Percentiles rank a stretch among this genome's conserved stretches.
Evolutionary conservation across 177 flowering plant species (phyloP).

Genomic region (Vitis hybrid): DNA sequence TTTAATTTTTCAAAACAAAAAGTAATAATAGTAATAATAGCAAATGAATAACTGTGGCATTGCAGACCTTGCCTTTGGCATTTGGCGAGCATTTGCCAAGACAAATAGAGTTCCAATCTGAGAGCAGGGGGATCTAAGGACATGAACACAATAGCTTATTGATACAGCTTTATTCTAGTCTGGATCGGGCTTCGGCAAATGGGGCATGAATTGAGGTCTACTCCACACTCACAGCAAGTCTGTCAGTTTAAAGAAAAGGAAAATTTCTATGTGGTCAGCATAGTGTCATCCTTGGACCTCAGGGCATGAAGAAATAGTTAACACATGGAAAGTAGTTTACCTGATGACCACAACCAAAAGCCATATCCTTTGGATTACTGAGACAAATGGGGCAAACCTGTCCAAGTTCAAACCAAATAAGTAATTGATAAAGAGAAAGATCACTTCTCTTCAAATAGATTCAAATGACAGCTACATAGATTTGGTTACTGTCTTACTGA

Average conservation of each 20-base stretch:
- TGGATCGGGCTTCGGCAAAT: slow-evolving; percentile 32
- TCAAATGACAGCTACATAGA: too few species aligned
- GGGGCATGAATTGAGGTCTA: slow-evolving; percentile 31
- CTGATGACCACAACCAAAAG: slow-evolving; percentile 45
- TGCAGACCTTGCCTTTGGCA: too few species aligned
- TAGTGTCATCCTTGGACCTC: not conserved
- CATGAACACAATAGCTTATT: not conserved
- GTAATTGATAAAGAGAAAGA: too few species aligned
- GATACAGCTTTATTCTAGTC: slow-evolving; percentile 34
- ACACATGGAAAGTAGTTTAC: slow-evolving; percentile 7
- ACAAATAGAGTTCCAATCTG: too few species aligned
- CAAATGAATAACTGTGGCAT: too few species aligned
- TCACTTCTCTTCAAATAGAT: too few species aligned
- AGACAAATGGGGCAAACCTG: slow-evolving; percentile 41
- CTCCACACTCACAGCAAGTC: slow-evolving; percentile 44
- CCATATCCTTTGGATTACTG: slow-evolving; percentile 36
- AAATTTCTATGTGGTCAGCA: not conserved
- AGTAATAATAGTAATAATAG: too few species aligned
- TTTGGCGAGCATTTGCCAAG: too few species aligned
- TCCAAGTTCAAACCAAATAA: not conserved
- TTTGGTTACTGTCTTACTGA: too few species aligned
- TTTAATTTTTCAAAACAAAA: too few species aligned
- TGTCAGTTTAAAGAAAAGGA: slow-evolving; percentile 8
- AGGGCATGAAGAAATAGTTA: not conserved
- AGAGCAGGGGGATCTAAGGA: too few species aligned